phyloP scores from a whole-genome alignment of 192 early-diverging fungal species.

The Backusella morwellensis region DNA sequence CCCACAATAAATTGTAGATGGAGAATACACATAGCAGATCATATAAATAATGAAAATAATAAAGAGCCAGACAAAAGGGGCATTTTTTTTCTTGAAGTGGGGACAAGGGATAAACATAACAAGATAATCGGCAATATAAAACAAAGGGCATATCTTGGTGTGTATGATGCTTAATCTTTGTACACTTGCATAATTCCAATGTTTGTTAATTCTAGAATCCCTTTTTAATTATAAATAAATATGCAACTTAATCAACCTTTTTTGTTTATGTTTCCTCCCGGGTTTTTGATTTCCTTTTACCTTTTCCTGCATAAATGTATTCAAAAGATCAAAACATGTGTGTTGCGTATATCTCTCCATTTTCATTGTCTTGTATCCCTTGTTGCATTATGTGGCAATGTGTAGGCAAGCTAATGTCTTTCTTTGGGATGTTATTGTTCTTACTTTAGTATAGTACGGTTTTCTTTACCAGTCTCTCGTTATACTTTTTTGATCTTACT shows the following conservation, averaged over 20 bases:
- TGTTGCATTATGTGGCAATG: neutral
- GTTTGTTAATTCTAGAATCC: neutral
- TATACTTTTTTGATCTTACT: neutral
- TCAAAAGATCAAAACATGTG: neutral
- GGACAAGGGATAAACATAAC: neutral
- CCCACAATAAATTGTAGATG: neutral
- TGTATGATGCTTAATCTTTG: neutral
- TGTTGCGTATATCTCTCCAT: neutral
- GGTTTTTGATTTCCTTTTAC: neutral
- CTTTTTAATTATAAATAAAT: constrained; percentile 3
- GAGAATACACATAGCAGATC: neutral
- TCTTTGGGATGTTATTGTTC: neutral
- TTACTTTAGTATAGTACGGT: neutral
- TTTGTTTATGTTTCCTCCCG: neutral
- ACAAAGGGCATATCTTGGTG: neutral
- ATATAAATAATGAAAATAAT: neutral
- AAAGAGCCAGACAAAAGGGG: neutral
- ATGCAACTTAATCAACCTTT: neutral
- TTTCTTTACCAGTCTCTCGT: neutral
- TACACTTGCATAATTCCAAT: neutral
- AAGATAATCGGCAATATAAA: neutral
- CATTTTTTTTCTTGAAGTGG: neutral
- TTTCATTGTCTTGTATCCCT: neutral
- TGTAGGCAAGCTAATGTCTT: neutral
- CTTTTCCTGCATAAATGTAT: neutral